Evolutionary conservation across 495 filamentous ascomycete genomes (phyloP).

Genomic region (Aeminium ludgeri): DNA sequence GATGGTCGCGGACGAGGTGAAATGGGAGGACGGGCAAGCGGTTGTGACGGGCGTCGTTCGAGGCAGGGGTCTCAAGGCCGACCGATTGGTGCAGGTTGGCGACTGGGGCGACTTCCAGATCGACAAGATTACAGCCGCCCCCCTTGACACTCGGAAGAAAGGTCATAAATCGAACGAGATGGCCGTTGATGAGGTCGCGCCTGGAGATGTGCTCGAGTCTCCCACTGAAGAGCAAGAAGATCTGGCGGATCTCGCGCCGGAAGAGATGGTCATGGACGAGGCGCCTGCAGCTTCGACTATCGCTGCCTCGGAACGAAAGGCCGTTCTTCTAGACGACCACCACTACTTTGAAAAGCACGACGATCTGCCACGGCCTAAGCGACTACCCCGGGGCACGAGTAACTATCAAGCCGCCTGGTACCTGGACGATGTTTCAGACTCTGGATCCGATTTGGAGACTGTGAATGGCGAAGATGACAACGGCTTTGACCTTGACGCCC

Average conservation of each 20-base stretch:
- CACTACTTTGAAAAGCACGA: conserved; percentile 96
- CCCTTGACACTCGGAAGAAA: conserved; percentile 35
- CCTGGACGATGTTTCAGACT: conserved; percentile 69
- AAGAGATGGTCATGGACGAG: conserved; percentile 60
- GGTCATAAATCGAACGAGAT: conserved; percentile 47
- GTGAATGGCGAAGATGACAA: conserved; percentile 33
- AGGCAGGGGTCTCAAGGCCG: conserved; percentile 71
- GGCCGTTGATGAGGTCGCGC: conserved; percentile 41
- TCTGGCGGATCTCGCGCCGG: conserved; percentile 67
- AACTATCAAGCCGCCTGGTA: conserved; percentile 90
- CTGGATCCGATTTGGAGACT: conserved; percentile 68
- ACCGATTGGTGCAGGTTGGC: conserved; percentile 76
- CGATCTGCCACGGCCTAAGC: conserved; percentile 45
- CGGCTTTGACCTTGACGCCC: conserved; percentile 27
- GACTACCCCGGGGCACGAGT: conserved; percentile 78
- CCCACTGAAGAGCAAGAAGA: conserved; percentile 69
- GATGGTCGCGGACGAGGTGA: conserved; percentile 74
- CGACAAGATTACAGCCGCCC: conserved; percentile 63
- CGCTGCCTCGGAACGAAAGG: conserved; percentile 43
- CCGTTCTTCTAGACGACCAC: conserved; percentile 87
- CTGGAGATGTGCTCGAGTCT: conserved; percentile 40
- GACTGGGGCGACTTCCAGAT: conserved; percentile 95
- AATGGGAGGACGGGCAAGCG: conserved; percentile 42
- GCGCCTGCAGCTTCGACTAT: conserved; percentile 37
- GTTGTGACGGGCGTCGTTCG: conserved; percentile 75